These are phyloP conservation scores for Apiotrichum veenhuisii DNA, from an alignment of 1,284 basidiomycete genomes.

Conservation along the genomic window DNA sequence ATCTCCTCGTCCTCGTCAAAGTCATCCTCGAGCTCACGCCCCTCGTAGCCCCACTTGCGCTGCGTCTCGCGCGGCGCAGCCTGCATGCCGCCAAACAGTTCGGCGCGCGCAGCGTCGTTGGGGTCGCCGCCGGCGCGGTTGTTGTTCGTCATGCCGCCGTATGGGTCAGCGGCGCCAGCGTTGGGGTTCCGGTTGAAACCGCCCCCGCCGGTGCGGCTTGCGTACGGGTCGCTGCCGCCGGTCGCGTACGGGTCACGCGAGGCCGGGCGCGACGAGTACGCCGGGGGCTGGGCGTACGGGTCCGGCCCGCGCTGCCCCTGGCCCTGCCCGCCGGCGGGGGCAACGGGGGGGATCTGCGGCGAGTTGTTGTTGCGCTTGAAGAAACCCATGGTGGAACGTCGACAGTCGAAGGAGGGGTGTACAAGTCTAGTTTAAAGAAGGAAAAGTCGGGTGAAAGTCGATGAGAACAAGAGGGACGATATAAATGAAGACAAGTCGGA, in stretches of 20 bases:
- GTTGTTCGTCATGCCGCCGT: background rate
- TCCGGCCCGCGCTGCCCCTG: constrained; percentile 30
- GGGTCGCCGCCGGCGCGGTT: too few relatives aligned
- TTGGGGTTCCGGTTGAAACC: constrained; percentile 51
- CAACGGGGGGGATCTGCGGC: constrained; percentile 62
- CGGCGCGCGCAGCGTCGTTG: constrained; percentile 62
- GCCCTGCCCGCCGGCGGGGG: constrained; percentile 30
- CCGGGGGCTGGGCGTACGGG: constrained; percentile 36
- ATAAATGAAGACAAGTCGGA: too few relatives aligned
- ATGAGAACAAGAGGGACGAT: too few relatives aligned
- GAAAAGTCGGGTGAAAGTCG: too few relatives aligned
- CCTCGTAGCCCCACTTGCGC: constrained; percentile 52
- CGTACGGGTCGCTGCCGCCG: constrained; percentile 37
- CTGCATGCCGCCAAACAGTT: constrained; percentile 48
- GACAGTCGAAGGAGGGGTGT: background rate
- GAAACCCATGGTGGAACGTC: constrained; percentile 64
- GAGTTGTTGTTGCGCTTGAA: constrained; percentile 61
- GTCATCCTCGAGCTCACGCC: constrained; percentile 59
- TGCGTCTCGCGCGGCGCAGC: constrained; percentile 39
- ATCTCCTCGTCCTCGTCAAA: constrained; percentile 81
- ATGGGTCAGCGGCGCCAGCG: constrained; percentile 1
- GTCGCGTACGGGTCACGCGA: constrained; percentile 29
- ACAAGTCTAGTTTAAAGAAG: background rate
- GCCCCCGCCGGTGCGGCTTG: constrained; percentile 19
- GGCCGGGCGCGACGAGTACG: background rate